These are phyloP conservation scores for Colletotrichum sp. DNA, from an alignment of 2,329 filamentous ascomycete species.

Conservation along the genomic window DNA sequence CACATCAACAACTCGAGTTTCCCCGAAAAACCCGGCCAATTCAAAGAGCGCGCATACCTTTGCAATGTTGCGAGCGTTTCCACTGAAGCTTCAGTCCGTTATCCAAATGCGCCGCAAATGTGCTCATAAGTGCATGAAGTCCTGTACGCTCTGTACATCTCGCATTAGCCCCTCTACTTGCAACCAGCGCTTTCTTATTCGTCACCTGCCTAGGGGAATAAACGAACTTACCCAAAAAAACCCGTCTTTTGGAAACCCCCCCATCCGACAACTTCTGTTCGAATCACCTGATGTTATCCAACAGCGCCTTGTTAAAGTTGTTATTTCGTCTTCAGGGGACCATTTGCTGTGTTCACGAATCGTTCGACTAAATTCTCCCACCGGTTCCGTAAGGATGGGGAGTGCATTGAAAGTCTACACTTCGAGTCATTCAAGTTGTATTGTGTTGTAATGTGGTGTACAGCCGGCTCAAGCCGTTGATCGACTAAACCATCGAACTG, in stretches of 20 bases:
- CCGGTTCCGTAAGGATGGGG: neutral
- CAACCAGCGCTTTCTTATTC: neutral
- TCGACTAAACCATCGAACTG: neutral
- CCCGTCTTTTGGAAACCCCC: neutral
- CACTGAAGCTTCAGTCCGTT: neutral
- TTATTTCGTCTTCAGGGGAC: neutral
- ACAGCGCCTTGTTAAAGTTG: too few species aligned
- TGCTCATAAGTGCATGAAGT: neutral
- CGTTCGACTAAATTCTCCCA: neutral
- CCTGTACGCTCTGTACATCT: neutral
- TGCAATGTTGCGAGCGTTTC: neutral
- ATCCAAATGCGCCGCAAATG: neutral
- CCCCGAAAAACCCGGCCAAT: fast-evolving
- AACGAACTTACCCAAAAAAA: neutral
- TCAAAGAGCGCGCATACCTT: neutral
- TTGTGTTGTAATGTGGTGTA: neutral
- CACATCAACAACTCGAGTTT: fast-evolving
- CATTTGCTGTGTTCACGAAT: neutral
- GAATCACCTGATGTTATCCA: neutral
- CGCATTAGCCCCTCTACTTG: neutral
- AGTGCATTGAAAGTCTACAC: neutral
- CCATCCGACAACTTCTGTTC: neutral
- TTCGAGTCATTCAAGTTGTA: neutral
- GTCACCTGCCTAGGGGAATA: neutral
- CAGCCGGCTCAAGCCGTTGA: neutral